These are phyloP conservation scores for Yamadazyma paraphyllophila DNA, from an alignment of 805 yeast species.

Conservation along the genomic window DNA sequence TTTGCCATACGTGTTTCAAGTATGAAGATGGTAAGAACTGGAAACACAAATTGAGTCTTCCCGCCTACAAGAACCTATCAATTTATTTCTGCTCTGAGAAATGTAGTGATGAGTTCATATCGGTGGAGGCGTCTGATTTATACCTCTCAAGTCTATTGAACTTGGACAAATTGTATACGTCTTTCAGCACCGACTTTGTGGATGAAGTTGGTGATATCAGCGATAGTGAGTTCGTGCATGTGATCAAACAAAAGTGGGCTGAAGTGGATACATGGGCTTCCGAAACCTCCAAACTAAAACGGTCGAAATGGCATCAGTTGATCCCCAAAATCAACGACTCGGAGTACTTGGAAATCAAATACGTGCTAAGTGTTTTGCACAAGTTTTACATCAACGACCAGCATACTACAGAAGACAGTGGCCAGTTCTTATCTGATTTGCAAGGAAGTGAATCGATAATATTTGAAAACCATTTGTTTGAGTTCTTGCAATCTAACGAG, in stretches of 20 bases:
- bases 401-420: not conserved
- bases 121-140: constrained; percentile 34
- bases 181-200: constrained; percentile 23
- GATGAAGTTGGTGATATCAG: constrained; percentile 15
- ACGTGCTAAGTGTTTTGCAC: constrained; percentile 41
- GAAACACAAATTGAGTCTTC: constrained; percentile 35
- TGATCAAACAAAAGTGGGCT: constrained; percentile 35
- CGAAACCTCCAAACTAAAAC: constrained; percentile 29
- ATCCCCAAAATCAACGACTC: constrained; percentile 50
- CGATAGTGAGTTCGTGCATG: constrained; percentile 9
- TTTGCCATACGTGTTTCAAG: constrained; percentile 52
- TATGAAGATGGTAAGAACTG: constrained; percentile 49
- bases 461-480: constrained; percentile 31
- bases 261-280: constrained; percentile 37
- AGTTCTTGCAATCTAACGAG: constrained; percentile 52
- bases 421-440: constrained; percentile 5
- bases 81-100: constrained; percentile 53
- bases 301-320: constrained; percentile 30
- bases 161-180: constrained; percentile 31
- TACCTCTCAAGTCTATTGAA: constrained; percentile 34
- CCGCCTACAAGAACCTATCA: constrained; percentile 34
- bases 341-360: constrained; percentile 52
- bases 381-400: constrained; percentile 21
- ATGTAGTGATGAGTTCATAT: constrained; percentile 39
- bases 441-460: constrained; percentile 2